These are phyloP conservation scores for Rhizophora apiculata DNA, from an alignment of 345 rosid genomes.

Conservation along the genomic window DNA sequence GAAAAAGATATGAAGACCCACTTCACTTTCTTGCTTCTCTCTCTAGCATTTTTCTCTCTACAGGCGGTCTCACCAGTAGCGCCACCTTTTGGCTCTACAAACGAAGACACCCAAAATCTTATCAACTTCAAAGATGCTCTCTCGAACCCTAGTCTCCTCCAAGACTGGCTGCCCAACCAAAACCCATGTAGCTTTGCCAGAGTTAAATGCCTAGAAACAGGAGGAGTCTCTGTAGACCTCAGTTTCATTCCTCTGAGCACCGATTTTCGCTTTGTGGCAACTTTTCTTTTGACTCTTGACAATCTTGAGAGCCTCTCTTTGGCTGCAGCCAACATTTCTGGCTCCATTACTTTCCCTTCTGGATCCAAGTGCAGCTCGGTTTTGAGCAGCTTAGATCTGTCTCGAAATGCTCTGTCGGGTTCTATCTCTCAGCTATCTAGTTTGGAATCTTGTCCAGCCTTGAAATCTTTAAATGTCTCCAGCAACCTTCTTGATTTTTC, in stretches of 20 bases:
- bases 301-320: conserved; percentile 54
- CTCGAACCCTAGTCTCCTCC: conserved; percentile 43
- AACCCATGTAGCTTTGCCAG: conserved; percentile 70
- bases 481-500: conserved; percentile 48
- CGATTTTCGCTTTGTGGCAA: conserved; percentile 57
- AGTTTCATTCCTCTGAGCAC: conserved; percentile 33
- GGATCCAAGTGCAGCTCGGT: conserved; percentile 65
- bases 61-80: conserved; percentile 1
- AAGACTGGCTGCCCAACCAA: conserved; percentile 52
- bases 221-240: conserved; percentile 58
- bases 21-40: conserved; percentile 5
- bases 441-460: conserved; percentile 49
- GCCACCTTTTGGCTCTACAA: conserved; percentile 10
- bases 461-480: conserved; percentile 61
- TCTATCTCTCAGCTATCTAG: conserved; percentile 44
- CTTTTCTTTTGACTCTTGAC: conserved; percentile 49
- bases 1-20: conserved; percentile 16
- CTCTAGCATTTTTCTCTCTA: conserved; percentile 7
- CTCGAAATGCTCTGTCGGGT: conserved; percentile 61
- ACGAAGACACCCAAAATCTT: conserved; percentile 52
- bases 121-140: conserved; percentile 57
- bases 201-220: conserved; percentile 52
- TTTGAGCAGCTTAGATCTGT: conserved; percentile 67
- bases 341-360: conserved; percentile 47
- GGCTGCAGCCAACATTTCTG: conserved; percentile 49